Percentiles rank a stretch among this genome's conserved stretches.
These are phyloP conservation scores for Suhomyces sp. DNA, from an alignment of 805 yeast genomes.

Conservation along the genomic window DNA sequence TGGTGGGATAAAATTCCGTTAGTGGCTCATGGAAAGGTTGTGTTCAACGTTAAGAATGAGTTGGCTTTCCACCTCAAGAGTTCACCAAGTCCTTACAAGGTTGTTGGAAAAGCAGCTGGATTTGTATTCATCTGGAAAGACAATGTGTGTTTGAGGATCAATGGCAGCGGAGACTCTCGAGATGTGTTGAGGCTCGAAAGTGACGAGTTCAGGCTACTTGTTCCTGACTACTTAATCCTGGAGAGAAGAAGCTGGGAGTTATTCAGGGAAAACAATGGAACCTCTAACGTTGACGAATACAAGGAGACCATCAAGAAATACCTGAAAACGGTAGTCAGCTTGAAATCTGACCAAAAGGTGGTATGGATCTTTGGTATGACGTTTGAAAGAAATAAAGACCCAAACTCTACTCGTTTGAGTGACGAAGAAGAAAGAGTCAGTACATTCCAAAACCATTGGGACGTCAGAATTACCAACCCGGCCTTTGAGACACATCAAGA, in stretches of 20 bases:
- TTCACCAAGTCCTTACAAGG: constrained; percentile 54
- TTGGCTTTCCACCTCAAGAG: constrained; percentile 64
- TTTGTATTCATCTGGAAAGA: constrained; percentile 64
- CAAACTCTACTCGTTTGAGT: constrained; percentile 24
- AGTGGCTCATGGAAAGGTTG: constrained; percentile 51
- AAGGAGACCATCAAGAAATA: constrained; percentile 7
- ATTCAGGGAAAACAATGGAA: constrained; percentile 9
- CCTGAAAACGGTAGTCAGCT: constrained; percentile 49
- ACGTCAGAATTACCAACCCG: constrained; percentile 60
- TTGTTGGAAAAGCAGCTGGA: constrained; percentile 59
- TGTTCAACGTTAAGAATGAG: constrained; percentile 48
- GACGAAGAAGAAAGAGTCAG: constrained; percentile 43
- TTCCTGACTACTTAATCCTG: constrained; percentile 47
- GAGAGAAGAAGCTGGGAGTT: constrained; percentile 40
- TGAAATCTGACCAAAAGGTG: constrained; percentile 59
- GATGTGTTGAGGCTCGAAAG: constrained; percentile 55
- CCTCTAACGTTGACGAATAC: neutral
- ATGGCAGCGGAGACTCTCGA: constrained; percentile 47
- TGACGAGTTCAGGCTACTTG: constrained; percentile 52
- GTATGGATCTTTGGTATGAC: constrained; percentile 74
- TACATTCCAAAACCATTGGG: constrained; percentile 60
- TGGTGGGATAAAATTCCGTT: constrained; percentile 56
- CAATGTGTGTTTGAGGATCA: constrained; percentile 48
- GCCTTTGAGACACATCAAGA: constrained; percentile 59
- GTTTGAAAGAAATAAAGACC: constrained; percentile 60